Conservation (phyloP, 176 grass and related monocot genomes). For the Oryza coarctata region DNA sequence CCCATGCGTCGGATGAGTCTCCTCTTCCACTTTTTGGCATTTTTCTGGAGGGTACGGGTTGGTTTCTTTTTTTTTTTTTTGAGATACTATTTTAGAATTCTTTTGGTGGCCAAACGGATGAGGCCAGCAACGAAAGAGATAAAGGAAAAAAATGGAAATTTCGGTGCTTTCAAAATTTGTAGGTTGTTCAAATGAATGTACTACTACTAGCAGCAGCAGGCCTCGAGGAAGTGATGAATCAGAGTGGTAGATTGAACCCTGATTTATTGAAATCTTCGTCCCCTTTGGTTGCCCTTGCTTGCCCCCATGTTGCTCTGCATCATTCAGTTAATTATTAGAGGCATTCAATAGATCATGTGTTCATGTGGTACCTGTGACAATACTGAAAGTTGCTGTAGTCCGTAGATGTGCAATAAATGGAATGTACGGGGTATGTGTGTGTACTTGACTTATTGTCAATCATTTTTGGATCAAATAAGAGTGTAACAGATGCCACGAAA, state of each 20-base stretch:
- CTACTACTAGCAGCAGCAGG: neutral
- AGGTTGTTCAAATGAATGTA: slow-evolving; percentile 23
- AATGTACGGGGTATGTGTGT: neutral
- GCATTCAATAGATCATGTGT: slow-evolving; percentile 48
- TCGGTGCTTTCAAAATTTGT: neutral
- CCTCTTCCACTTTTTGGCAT: slow-evolving; percentile 26
- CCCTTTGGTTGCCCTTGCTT: slow-evolving; percentile 1
- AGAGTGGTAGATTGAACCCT: slow-evolving; percentile 16
- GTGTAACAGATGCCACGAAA: neutral
- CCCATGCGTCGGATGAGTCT: slow-evolving; percentile 22
- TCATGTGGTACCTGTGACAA: slow-evolving; percentile 42
- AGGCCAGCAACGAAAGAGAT: slow-evolving; percentile 25
- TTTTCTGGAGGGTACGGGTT: slow-evolving; percentile 9
- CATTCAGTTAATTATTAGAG: neutral
- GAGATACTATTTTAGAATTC: slow-evolving; percentile 47
- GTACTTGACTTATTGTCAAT: neutral
- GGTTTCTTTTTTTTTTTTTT: slow-evolving; percentile 30
- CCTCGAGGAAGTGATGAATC: neutral
- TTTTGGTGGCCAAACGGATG: slow-evolving; percentile 44
- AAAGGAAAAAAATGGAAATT: neutral
- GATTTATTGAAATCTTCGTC: slow-evolving; percentile 1
- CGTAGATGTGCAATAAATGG: slow-evolving; percentile 33
- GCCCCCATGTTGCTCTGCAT: slow-evolving; percentile 18
- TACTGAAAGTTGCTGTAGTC: neutral
- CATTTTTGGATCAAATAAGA: neutral